Percentiles rank a stretch among this genome's conserved stretches.
Evolutionary conservation across 306 rosid species (phyloP).

Genomic region (Quercus dentata): DNA sequence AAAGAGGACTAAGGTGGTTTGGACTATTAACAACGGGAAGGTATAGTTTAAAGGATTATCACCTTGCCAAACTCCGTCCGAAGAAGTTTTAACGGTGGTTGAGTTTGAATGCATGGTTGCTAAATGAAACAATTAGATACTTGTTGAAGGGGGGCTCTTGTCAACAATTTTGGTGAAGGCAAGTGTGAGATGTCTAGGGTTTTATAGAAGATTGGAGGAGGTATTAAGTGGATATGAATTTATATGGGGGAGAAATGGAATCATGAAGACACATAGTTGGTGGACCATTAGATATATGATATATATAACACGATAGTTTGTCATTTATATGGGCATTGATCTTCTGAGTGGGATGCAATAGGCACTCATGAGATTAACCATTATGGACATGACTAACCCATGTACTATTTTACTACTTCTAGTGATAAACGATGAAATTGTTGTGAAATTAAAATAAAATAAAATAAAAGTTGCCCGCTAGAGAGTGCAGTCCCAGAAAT

Average conservation of each 20-base stretch:
- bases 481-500: too few relatives aligned
- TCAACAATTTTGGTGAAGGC: too few relatives aligned
- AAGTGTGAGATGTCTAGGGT: not conserved
- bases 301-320: not conserved
- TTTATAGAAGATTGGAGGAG: not conserved
- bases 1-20: slow-evolving; percentile 44
- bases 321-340: not conserved
- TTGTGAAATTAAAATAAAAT: too few relatives aligned
- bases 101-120: slow-evolving; percentile 37
- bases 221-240: not conserved
- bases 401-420: too few relatives aligned
- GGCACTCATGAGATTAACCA: too few relatives aligned
- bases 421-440: too few relatives aligned
- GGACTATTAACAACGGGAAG: slow-evolving; percentile 71
- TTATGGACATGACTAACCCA: too few relatives aligned
- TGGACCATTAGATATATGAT: not conserved
- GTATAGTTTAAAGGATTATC: slow-evolving; percentile 68
- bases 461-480: too few relatives aligned
- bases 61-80: slow-evolving; percentile 81
- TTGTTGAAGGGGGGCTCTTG: not conserved
- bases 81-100: slow-evolving; percentile 60
- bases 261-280: not conserved
- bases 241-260: not conserved
- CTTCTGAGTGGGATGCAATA: not conserved
- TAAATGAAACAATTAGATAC: too few relatives aligned